These are phyloP conservation scores for Iris pallida DNA, from an alignment of 116 monocot species.

Conservation along the genomic window DNA sequence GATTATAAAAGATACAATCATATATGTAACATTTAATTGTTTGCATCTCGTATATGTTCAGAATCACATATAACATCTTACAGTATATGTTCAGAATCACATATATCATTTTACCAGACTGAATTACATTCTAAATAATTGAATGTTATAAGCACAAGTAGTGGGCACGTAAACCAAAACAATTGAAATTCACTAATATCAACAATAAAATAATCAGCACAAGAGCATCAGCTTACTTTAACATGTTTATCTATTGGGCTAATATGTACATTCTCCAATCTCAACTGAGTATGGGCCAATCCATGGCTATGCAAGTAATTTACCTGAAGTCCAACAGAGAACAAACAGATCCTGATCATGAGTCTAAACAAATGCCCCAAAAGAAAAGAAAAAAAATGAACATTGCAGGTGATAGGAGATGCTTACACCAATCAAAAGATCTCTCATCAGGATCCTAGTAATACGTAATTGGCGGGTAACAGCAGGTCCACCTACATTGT, in stretches of 20 bases:
- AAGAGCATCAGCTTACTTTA: slow-evolving; percentile 49
- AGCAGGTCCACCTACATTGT: slow-evolving; percentile 76
- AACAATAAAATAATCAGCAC: not conserved
- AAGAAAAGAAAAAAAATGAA: not conserved
- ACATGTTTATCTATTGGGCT: slow-evolving; percentile 94
- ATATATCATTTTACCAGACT: too few relatives aligned
- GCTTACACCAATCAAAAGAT: slow-evolving; percentile 95
- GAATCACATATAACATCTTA: too few relatives aligned
- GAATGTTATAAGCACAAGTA: too few relatives aligned
- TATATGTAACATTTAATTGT: too few relatives aligned
- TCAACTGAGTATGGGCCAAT: slow-evolving; percentile 85
- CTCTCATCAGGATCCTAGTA: slow-evolving; percentile 88
- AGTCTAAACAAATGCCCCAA: not conserved
- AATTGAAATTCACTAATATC: too few relatives aligned
- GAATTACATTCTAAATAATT: too few relatives aligned
- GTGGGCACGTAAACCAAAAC: too few relatives aligned
- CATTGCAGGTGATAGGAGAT: not conserved
- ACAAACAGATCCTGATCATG: not conserved
- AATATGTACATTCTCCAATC: slow-evolving; percentile 89
- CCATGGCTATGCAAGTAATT: slow-evolving; percentile 97
- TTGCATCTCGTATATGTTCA: too few relatives aligned
- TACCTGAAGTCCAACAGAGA: slow-evolving; percentile 43
- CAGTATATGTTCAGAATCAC: too few relatives aligned
- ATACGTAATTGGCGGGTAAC: slow-evolving; percentile 86
- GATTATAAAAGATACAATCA: too few relatives aligned